A percentile compares a stretch with the other conserved stretches of the same genome.
Evolutionary conservation across 2,329 filamentous ascomycete genomes (phyloP).

Genomic region (Leptosphaerulina australis): DNA sequence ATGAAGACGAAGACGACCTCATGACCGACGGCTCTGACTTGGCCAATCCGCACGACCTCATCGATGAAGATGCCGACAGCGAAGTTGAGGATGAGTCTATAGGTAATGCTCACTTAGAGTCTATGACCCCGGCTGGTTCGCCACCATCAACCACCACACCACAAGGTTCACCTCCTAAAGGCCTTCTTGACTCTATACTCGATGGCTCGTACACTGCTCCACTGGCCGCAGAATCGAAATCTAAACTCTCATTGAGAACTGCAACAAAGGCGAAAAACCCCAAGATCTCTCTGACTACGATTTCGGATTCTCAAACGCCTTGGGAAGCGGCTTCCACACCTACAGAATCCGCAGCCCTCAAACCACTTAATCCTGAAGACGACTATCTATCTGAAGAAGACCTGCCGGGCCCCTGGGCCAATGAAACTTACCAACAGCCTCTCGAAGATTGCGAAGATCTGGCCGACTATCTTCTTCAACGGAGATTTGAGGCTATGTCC

Average conservation of each 20-base stretch:
- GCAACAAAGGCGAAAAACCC: slow-evolving; percentile 24
- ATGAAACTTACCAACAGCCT: slow-evolving; percentile 33
- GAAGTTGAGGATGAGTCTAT: slow-evolving; percentile 24
- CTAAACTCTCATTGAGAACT: slow-evolving; percentile 14
- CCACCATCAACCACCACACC: slow-evolving; percentile 20
- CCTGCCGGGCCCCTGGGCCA: slow-evolving; percentile 46
- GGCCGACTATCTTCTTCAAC: slow-evolving; percentile 52
- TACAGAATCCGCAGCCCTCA: slow-evolving; percentile 27
- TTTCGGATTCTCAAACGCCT: slow-evolving; percentile 37
- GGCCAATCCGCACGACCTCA: slow-evolving; percentile 16
- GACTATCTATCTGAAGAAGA: slow-evolving; percentile 46
- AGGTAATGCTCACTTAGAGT: slow-evolving; percentile 18
- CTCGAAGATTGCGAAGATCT: slow-evolving; percentile 47
- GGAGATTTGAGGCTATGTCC: slow-evolving; percentile 51
- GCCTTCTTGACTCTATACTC: slow-evolving; percentile 20
- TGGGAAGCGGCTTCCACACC: slow-evolving; percentile 35
- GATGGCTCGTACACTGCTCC: slow-evolving; percentile 16
- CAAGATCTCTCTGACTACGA: slow-evolving; percentile 27
- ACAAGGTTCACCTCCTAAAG: slow-evolving; percentile 29
- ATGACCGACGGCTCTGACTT: slow-evolving; percentile 23
- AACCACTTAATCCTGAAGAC: slow-evolving; percentile 40
- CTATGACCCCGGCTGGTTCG: slow-evolving; percentile 23
- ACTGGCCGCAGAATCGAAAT: slow-evolving; percentile 13
- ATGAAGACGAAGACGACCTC: slow-evolving; percentile 28
- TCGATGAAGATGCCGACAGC: slow-evolving; percentile 25